Conservation (phyloP, 306 rosid species). For the Parietaria judaica region DNA sequence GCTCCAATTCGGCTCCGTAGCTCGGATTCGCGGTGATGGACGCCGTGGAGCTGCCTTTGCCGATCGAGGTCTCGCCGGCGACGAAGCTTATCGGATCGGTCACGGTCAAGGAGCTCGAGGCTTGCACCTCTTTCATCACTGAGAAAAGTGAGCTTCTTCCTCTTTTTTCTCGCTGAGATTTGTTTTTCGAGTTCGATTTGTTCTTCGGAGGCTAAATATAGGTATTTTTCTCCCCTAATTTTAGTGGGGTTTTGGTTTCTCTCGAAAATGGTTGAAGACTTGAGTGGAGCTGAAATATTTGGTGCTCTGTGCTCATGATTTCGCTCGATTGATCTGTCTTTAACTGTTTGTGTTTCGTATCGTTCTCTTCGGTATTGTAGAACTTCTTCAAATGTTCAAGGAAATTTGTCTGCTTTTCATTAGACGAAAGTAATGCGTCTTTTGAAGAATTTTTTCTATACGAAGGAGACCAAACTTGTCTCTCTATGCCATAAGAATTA, state of each 20-base stretch:
- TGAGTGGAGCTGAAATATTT: too few relatives aligned
- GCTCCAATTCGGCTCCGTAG: slow-evolving; percentile 9
- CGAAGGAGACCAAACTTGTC: too few relatives aligned
- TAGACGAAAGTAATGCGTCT: too few relatives aligned
- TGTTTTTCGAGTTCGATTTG: neutral
- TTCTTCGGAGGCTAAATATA: neutral
- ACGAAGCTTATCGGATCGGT: slow-evolving; percentile 53
- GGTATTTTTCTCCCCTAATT: neutral
- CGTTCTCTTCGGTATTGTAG: too few relatives aligned
- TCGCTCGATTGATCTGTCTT: too few relatives aligned
- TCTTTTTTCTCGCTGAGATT: neutral
- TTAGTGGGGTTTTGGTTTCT: neutral
- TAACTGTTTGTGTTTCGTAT: too few relatives aligned
- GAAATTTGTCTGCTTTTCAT: too few relatives aligned
- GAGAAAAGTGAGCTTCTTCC: slow-evolving; percentile 27
- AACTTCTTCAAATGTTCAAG: too few relatives aligned
- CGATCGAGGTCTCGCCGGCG: slow-evolving; percentile 35
- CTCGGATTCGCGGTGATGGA: slow-evolving; percentile 36
- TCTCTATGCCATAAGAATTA: too few relatives aligned
- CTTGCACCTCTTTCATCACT: slow-evolving; percentile 26
- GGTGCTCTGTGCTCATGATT: too few relatives aligned
- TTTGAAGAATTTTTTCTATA: too few relatives aligned
- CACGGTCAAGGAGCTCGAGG: slow-evolving; percentile 37
- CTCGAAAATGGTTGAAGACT: too few relatives aligned
- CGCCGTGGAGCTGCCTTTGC: slow-evolving; percentile 48